Evolutionary conservation across 192 early-diverging fungal species (phyloP).

Genomic region (Linnemannia zychae): DNA sequence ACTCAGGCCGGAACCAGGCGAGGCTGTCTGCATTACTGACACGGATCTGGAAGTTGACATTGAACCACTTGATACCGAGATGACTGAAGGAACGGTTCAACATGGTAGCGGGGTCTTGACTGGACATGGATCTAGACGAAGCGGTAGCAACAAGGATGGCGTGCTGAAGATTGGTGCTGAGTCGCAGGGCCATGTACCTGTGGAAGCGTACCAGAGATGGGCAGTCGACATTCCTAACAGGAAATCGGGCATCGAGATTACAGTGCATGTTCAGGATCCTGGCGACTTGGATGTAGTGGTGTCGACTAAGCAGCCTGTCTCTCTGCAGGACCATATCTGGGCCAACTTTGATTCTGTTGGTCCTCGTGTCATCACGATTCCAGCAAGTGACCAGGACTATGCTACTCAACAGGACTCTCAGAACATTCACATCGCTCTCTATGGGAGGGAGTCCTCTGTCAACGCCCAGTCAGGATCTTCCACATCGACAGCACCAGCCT

Average conservation of each 20-base stretch:
- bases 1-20: constrained; percentile 69
- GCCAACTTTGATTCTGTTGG: constrained; percentile 54
- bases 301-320: constrained; percentile 41
- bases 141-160: not conserved
- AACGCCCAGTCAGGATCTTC: not conserved
- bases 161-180: constrained; percentile 33
- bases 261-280: constrained; percentile 30
- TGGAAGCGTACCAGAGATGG: constrained; percentile 41
- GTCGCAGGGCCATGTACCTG: constrained; percentile 20
- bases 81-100: not conserved
- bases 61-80: constrained; percentile 59
- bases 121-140: constrained; percentile 18
- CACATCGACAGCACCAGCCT: constrained; percentile 7
- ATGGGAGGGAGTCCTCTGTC: constrained; percentile 39
- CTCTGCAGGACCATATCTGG: constrained; percentile 61
- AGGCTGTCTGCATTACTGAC: constrained; percentile 79
- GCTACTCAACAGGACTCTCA: constrained; percentile 39
- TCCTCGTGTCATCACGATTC: constrained; percentile 45
- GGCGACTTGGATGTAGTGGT: constrained; percentile 62
- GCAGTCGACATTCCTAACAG: constrained; percentile 35
- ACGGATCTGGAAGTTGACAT: constrained; percentile 89
- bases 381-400: constrained; percentile 48
- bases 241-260: constrained; percentile 32
- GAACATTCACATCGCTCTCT: constrained; percentile 56
- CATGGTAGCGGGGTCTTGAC: not conserved